Conservation (phyloP, 768 basidiomycete species). For the Pleurotus tuber-regium region DNA sequence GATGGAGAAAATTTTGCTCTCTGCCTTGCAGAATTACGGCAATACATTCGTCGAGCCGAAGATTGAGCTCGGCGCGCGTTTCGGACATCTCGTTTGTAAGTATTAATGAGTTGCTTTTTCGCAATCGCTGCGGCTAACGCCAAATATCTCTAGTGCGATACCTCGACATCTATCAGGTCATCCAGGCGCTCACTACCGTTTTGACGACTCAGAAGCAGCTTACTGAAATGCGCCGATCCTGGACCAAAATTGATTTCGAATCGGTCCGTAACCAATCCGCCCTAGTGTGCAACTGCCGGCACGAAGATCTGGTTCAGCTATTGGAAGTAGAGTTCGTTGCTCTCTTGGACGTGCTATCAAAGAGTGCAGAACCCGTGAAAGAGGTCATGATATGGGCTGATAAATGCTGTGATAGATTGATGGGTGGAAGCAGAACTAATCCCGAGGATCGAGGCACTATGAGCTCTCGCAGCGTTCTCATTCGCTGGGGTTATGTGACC, state of each 20-base stretch:
- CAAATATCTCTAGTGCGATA: constrained; percentile 62
- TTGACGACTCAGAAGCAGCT: constrained; percentile 85
- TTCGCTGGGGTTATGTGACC: constrained; percentile 91
- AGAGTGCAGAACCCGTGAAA: constrained; percentile 76
- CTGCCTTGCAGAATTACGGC: constrained; percentile 79
- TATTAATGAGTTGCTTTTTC: too few relatives aligned
- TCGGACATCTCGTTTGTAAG: constrained; percentile 86
- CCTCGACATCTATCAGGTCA: constrained; percentile 90
- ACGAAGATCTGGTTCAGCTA: constrained; percentile 83
- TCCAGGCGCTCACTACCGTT: constrained; percentile 85
- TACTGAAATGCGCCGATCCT: constrained; percentile 81
- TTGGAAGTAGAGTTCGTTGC: constrained; percentile 81
- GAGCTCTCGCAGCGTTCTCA: constrained; percentile 85
- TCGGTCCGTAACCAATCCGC: constrained; percentile 92
- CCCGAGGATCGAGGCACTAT: constrained; percentile 76
- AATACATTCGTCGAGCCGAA: constrained; percentile 91
- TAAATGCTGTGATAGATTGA: constrained; percentile 81
- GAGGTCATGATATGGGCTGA: constrained; percentile 92
- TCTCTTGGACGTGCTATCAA: constrained; percentile 69
- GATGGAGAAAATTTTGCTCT: constrained; percentile 86
- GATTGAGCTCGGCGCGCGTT: constrained; percentile 86
- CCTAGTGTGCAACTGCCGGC: constrained; percentile 88
- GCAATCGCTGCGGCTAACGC: not conserved
- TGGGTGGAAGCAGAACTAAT: constrained; percentile 60
- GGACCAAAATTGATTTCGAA: constrained; percentile 88